Conservation (phyloP, 1,139 yeast genomes). For the Debaryomyces singareniensis region DNA sequence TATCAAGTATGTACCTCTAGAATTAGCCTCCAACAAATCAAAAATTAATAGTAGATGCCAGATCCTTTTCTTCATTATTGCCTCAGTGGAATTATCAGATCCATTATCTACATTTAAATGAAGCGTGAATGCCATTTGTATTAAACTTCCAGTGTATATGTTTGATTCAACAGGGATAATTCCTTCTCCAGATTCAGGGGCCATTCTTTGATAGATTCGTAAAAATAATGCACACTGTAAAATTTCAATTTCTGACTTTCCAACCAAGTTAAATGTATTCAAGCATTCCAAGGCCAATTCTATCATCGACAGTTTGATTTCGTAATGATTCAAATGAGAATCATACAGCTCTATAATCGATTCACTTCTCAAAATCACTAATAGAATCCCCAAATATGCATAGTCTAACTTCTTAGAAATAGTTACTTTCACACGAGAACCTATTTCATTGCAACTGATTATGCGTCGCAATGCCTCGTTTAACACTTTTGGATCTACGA, state of each 20-base stretch:
- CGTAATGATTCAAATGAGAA: background rate
- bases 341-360: background rate
- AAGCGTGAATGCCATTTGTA: conserved; percentile 25
- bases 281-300: conserved; percentile 1
- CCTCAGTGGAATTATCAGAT: conserved; percentile 4
- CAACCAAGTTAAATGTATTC: conserved; percentile 1
- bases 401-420: background rate
- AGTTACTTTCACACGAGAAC: background rate
- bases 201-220: background rate
- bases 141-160: conserved; percentile 11
- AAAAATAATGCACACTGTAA: conserved; percentile 3
- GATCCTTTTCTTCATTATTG: conserved; percentile 6
- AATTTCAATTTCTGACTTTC: background rate
- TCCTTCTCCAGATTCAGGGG: background rate
- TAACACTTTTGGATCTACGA: conserved; percentile 3
- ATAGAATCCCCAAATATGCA: background rate
- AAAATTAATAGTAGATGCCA: conserved; percentile 3
- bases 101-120: conserved; percentile 29
- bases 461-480: conserved; percentile 2
- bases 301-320: background rate
- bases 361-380: background rate
- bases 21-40: conserved; percentile 1
- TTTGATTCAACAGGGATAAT: too few species aligned
- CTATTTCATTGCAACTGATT: conserved; percentile 1
- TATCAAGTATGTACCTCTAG: conserved; percentile 1